Evolutionary conservation across 768 basidiomycete species (phyloP).

Genomic region (Russula brevipes): DNA sequence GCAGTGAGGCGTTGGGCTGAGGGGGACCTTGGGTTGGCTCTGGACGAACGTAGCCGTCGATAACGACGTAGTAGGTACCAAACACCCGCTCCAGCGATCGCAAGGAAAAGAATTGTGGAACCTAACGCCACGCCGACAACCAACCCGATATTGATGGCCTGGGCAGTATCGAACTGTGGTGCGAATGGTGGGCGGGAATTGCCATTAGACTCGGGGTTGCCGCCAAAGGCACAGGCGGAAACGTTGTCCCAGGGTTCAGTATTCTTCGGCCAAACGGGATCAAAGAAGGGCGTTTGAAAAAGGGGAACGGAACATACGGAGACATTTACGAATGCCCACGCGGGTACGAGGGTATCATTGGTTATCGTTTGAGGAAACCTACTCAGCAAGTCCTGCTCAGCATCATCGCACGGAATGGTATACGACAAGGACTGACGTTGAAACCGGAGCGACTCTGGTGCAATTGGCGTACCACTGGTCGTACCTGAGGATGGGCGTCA

Average conservation of each 20-base stretch:
- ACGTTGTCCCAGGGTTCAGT: conserved; percentile 12
- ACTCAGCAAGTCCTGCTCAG: not conserved
- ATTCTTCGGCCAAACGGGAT: not conserved
- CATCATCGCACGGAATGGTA: not conserved
- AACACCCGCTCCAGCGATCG: not conserved
- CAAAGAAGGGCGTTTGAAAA: not conserved
- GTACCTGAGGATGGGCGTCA: conserved; percentile 1
- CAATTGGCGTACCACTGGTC: conserved; percentile 7
- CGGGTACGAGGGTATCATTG: conserved; percentile 1
- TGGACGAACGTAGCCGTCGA: not conserved
- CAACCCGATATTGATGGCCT: not conserved
- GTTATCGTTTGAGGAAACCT: conserved; percentile 6
- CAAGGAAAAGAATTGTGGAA: not conserved
- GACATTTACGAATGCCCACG: conserved; percentile 14
- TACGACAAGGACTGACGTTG: not conserved
- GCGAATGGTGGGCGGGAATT: conserved; percentile 4
- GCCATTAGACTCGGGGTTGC: not conserved
- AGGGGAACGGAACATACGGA: not conserved
- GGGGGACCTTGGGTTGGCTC: too few species aligned
- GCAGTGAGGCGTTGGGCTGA: too few species aligned
- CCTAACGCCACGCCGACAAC: not conserved
- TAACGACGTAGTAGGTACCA: not conserved
- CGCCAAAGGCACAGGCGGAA: conserved; percentile 4
- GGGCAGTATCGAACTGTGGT: not conserved
- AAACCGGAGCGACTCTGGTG: not conserved